A percentile compares a stretch with the other conserved stretches of the same genome.
Conservation (phyloP, 2,329 filamentous ascomycete genomes). For the Aspergillus hortae region DNA sequence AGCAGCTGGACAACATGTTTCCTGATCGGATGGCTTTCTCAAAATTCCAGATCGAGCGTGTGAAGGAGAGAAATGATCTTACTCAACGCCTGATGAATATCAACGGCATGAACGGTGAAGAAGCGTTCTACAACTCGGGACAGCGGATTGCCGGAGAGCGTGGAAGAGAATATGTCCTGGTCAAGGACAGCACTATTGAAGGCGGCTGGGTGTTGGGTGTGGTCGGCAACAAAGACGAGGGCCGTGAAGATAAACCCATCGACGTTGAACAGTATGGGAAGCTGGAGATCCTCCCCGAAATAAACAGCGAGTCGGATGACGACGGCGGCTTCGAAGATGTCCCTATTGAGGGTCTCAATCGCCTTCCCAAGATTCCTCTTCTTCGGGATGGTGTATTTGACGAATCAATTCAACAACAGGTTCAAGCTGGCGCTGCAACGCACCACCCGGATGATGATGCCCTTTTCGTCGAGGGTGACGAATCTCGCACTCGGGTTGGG, state of each 20-base stretch:
- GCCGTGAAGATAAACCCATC: conserved; percentile 81
- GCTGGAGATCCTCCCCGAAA: conserved; percentile 48
- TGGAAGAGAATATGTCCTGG: conserved; percentile 89
- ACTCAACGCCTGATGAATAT: conserved; percentile 94
- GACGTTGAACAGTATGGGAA: conserved; percentile 71
- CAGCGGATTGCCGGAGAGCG: conserved; percentile 64
- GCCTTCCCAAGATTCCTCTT: conserved; percentile 63
- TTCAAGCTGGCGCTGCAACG: conserved; percentile 14
- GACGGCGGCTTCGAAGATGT: conserved; percentile 88
- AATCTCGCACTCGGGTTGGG: conserved; percentile 28
- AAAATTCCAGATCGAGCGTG: conserved; percentile 90
- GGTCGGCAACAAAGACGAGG: conserved; percentile 77
- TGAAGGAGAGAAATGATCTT: conserved; percentile 86
- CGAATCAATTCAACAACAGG: conserved; percentile 29
- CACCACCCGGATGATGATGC: conserved; percentile 46
- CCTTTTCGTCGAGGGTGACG: conserved; percentile 53
- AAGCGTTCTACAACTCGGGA: conserved; percentile 64
- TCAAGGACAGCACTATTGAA: conserved; percentile 92
- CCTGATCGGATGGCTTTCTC: conserved; percentile 97
- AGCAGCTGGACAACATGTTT: conserved; percentile 95
- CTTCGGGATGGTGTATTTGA: conserved; percentile 36
- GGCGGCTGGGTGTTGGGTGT: conserved; percentile 96
- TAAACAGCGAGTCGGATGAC: conserved; percentile 62
- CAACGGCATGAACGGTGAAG: conserved; percentile 79
- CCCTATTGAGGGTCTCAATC: conserved; percentile 83